Evolutionary conservation across 2,329 filamentous ascomycete species (phyloP), one percentile per base, ranked within the genome.

Genomic region (Septoria linicola): DNA sequence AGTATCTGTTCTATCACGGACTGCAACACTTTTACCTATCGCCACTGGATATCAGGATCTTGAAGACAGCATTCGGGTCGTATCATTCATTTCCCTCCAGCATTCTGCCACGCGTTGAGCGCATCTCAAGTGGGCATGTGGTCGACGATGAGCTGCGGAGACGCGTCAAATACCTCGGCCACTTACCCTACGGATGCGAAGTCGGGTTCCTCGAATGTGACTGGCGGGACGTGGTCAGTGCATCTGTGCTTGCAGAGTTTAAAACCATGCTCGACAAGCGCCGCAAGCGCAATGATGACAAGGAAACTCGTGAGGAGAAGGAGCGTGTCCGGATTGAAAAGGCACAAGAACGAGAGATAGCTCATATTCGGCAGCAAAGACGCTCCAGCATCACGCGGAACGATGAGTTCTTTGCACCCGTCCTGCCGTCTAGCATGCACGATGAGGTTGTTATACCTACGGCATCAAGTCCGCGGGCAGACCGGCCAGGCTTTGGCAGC

Each of bases 191-290:
- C 43, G 91, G 91, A n/a, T 96, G 90, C 67, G 86, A 95, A 59
- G 88, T 96, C 35, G 89, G 80, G 59, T 96, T 96, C 63, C 71
- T 96, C 1, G 91, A 96, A 71, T 96, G 91, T 65, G 90, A 96
- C 68, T 96, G 91, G 91, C 90, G 88, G 2, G 90, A 95, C 59
- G 88, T 93, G 31, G 88, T 96, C 4, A 79, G 83, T 2, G 77
- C 83, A 1, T 85, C 88, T 43, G 80, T 88, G 3, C 75, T 96
- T n/a, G 83, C 83, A 32, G 78, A 79, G 1, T 96, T 96, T 70
- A 76, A 79, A n/a, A 72, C 76, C 0, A 89, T 96, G 53, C 86
- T 93, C 46, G 87, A 88, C 58, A 80, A 81, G 50, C 80, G 91
- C 46, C 79, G 89, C 49, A 89, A 86, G 69, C 80, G 81, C 47